Evolutionary conservation across 2,329 filamentous ascomycete species (phyloP).

Genomic region (Colletotrichum simmondsii): DNA sequence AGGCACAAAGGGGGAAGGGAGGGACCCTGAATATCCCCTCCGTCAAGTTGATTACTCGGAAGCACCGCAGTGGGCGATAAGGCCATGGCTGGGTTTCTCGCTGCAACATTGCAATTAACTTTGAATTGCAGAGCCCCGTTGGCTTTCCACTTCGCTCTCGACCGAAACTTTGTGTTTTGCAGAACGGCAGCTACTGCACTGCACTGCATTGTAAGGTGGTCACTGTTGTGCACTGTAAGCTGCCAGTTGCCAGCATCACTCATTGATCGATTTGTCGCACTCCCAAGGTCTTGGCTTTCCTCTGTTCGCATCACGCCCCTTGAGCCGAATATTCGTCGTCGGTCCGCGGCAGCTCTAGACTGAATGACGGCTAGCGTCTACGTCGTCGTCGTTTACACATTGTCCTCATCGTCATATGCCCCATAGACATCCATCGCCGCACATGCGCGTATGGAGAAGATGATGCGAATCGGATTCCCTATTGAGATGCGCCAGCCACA

Average conservation of each 20-base stretch:
- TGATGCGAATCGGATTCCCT: neutral
- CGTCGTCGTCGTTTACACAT: neutral
- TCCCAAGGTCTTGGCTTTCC: neutral
- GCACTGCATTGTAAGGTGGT: too few relatives aligned
- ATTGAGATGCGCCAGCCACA: neutral
- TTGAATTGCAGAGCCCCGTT: neutral
- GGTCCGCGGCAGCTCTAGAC: constrained; percentile 16
- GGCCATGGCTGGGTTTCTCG: neutral
- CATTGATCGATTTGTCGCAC: neutral
- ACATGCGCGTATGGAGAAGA: neutral
- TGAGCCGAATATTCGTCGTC: neutral
- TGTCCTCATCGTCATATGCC: neutral
- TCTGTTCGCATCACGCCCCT: constrained; percentile 1
- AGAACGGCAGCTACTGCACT: neutral
- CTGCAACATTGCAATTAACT: constrained; percentile 27
- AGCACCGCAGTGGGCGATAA: constrained; percentile 21
- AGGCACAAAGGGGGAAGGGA: constrained; percentile 3
- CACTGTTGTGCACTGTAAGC: neutral
- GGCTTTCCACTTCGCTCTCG: neutral
- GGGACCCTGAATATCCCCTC: constrained; percentile 15
- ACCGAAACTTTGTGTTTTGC: neutral
- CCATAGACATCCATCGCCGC: constrained; percentile 11
- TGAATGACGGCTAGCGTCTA: constrained; percentile 16
- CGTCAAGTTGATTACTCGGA: constrained; percentile 20
- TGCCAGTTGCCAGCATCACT: neutral